Evolutionary conservation across 805 yeast genomes (phyloP), one percentile per base, ranked within the genome.

Genomic region (Wickerhamiella sergipiensis): DNA sequence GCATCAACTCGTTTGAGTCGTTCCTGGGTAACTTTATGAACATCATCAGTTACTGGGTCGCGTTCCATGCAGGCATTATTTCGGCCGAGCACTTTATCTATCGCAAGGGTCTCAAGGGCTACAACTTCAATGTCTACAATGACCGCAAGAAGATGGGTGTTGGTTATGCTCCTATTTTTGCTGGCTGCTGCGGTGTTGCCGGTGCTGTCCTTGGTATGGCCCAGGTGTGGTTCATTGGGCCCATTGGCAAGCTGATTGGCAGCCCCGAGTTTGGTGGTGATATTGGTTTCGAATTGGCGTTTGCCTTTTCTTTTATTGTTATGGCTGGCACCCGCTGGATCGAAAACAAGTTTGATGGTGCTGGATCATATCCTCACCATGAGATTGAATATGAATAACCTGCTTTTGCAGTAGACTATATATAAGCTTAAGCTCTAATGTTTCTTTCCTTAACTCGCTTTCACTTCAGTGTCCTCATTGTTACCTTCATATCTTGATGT

Each of bases 1-100:
- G 85, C 48, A 84, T 82, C 71, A 82, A 83, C 72, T 65, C 75
- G 55, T 87, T 89, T 67, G 77, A 73, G 52, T 60, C 65, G 2
- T 88, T 85, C 61, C 83, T 89, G 83, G 74, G 76, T 53, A 79
- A 85, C 70, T 89, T 89, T 70, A 87, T 89, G 96, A 80, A 85
- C 71, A 71, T 88, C 65, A 87, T 89, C 67, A 90, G 85, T 58
- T 89, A 89, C 75, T 88, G 90, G 78, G 74, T 88, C 64, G 85
- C 95, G 53, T 82, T 88, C 61, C 89, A 88, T 70, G 79, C 78
- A 61, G 79, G 84, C 47, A 80, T 89, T 66, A 67, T 78, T 24
- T 66, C 83, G n/a, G 76, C 85, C 42, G 96, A 88, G 68, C 96
- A 88, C 67, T 80, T 85, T 64, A 73, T 88, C 65, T 84, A 78